Percentiles rank a stretch among this genome's conserved stretches.
Conservation (phyloP, 2,329 filamentous ascomycete species). For the Aaosphaeria pasadenensis region DNA sequence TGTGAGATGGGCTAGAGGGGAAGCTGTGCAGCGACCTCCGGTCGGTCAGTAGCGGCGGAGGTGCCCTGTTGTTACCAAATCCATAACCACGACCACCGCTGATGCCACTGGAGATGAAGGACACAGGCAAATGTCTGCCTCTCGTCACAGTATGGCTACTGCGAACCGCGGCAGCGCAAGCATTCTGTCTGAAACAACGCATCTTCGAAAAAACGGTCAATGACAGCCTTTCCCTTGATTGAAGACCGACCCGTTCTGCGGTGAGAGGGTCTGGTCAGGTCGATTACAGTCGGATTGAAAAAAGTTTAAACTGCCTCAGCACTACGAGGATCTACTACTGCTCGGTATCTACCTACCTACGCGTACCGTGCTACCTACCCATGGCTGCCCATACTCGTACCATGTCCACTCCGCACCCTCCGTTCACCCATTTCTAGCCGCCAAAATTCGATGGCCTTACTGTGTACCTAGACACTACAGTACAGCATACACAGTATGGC, state of each 20-base stretch:
- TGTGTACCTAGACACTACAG: too few species aligned
- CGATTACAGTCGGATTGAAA: conserved; percentile 1
- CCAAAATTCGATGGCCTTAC: too few species aligned
- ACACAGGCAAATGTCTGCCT: not conserved
- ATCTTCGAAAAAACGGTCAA: conserved; percentile 18
- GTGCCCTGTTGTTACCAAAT: conserved; percentile 8
- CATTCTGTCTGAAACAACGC: conserved; percentile 35
- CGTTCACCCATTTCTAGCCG: too few species aligned
- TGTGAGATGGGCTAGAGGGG: conserved; percentile 12
- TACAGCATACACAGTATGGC: too few species aligned
- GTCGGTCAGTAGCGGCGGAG: conserved; percentile 13
- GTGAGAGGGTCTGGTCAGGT: conserved; percentile 10
- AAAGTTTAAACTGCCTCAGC: too few species aligned
- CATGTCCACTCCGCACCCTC: too few species aligned
- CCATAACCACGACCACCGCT: not conserved
- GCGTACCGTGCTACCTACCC: too few species aligned
- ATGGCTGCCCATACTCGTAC: too few species aligned
- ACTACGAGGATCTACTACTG: too few species aligned
- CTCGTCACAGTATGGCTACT: not conserved
- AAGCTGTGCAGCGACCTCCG: conserved; percentile 22
- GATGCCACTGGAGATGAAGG: not conserved
- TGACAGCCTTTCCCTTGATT: conserved; percentile 10
- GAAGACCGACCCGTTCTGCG: conserved; percentile 18
- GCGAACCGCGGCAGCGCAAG: conserved; percentile 12
- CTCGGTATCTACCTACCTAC: too few species aligned